Percentiles rank a stretch among this genome's conserved stretches.
Conservation (phyloP, 2,329 filamentous ascomycete genomes). For the Arthrinium puccinioides region DNA sequence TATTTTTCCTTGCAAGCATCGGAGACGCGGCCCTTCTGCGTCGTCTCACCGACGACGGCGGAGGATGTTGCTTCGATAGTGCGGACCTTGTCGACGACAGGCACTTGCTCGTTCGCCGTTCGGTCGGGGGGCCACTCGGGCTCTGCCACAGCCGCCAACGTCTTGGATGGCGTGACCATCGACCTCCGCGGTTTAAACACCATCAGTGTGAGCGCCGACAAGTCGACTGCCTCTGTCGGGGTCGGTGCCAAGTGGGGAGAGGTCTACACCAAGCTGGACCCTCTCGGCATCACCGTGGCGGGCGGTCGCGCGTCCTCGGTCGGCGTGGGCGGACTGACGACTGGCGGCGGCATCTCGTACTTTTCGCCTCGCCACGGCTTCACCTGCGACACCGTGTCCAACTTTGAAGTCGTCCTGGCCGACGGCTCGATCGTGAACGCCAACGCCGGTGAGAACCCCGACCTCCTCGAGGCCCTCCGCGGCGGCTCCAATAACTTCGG, state of each 20-base stretch:
- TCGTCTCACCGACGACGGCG: conserved; percentile 14
- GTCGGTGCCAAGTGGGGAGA: conserved; percentile 35
- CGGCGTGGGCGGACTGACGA: conserved; percentile 7
- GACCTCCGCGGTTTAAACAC: conserved; percentile 33
- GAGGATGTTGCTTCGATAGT: conserved; percentile 21
- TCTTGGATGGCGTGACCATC: conserved; percentile 31
- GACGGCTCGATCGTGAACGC: conserved; percentile 7
- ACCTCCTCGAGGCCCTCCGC: conserved; percentile 10
- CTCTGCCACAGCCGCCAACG: conserved; percentile 35
- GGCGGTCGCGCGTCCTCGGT: conserved; percentile 9
- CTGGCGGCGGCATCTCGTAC: conserved; percentile 11
- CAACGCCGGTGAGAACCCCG: conserved; percentile 6
- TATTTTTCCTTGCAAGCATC: conserved; percentile 11
- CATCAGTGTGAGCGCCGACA: conserved; percentile 24
- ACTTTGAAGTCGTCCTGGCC: conserved; percentile 8
- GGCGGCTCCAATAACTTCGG: conserved; percentile 12
- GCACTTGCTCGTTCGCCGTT: conserved; percentile 33
- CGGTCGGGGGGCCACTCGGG: conserved; percentile 45
- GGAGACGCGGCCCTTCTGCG: conserved; percentile 12
- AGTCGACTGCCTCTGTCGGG: conserved; percentile 30
- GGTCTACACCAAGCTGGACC: conserved; percentile 32
- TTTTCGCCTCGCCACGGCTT: conserved; percentile 9
- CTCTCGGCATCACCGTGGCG: conserved; percentile 16
- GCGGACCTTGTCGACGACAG: conserved; percentile 9
- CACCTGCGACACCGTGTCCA: conserved; percentile 7